These are phyloP conservation scores for Aspergillus alliaceus DNA, from an alignment of 2,329 filamentous ascomycete species.

Conservation along the genomic window DNA sequence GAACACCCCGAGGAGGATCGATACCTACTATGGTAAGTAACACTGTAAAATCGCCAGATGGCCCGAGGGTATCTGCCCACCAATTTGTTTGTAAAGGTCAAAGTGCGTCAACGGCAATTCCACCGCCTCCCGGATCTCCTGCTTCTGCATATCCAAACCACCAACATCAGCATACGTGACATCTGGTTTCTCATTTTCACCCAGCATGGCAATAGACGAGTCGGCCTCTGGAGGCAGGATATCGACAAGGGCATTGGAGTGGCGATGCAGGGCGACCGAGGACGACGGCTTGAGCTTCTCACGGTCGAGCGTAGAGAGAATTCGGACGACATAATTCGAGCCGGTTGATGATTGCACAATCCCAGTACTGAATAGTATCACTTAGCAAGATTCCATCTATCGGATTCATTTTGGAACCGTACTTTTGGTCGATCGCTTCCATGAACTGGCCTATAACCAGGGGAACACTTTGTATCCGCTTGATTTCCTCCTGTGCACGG, in stretches of 20 bases:
- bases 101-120: constrained; percentile 97
- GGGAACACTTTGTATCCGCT: constrained; percentile 97
- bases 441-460: constrained; percentile 99
- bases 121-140: constrained; percentile 96
- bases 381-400: constrained; percentile 10
- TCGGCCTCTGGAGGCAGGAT: constrained; percentile 98
- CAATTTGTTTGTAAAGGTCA: constrained; percentile 98
- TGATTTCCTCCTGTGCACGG: constrained; percentile 97
- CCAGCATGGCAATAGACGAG: constrained; percentile 97
- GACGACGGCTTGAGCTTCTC: constrained; percentile 97
- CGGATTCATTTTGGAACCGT: constrained; percentile 33
- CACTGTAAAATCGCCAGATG: not conserved
- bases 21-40: constrained; percentile 56
- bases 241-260: constrained; percentile 97
- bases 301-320: constrained; percentile 95
- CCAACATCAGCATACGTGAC: constrained; percentile 97
- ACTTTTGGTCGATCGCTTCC: constrained; percentile 99
- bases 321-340: constrained; percentile 98
- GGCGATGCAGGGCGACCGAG: constrained; percentile 93
- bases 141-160: constrained; percentile 99
- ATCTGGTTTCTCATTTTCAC: constrained; percentile 94
- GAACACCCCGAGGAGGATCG: constrained; percentile 91
- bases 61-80: constrained; percentile 40
- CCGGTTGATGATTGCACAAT: constrained; percentile 98
- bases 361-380: constrained; percentile 66